Conservation (phyloP, 2,329 filamentous ascomycete species). For the Boeremia lycopersici region DNA sequence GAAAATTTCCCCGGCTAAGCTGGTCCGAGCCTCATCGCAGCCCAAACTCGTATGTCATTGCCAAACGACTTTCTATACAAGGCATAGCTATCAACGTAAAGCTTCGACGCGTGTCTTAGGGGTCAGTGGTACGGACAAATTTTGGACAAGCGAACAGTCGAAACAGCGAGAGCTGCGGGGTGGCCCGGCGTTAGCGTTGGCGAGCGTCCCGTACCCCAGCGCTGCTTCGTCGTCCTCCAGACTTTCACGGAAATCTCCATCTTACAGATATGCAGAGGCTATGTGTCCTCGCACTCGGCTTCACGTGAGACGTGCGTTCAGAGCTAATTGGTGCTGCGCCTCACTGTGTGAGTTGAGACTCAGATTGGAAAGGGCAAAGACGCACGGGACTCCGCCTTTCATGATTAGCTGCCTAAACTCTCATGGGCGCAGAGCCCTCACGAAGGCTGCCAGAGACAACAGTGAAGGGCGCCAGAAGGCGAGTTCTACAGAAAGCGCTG, state of each 20-base stretch:
- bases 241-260: too few relatives aligned
- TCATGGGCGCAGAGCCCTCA: not conserved
- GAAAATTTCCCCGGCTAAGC: not conserved
- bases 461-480: not conserved
- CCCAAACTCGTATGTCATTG: not conserved
- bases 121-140: not conserved
- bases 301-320: not conserved
- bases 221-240: not conserved
- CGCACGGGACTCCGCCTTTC: conserved; percentile 6
- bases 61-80: too few relatives aligned
- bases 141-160: too few relatives aligned
- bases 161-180: not conserved
- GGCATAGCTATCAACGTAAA: too few relatives aligned
- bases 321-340: not conserved
- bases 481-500: not conserved
- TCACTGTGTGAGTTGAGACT: not conserved
- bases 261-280: too few relatives aligned
- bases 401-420: not conserved
- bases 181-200: not conserved
- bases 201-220: not conserved
- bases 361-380: not conserved
- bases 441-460: too few relatives aligned
- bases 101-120: not conserved
- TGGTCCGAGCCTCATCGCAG: too few relatives aligned
- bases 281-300: not conserved